Base-by-base conservation (phyloP, 2,329 filamentous ascomycete species). In the Byssoonygena ceratinophila region DNA sequence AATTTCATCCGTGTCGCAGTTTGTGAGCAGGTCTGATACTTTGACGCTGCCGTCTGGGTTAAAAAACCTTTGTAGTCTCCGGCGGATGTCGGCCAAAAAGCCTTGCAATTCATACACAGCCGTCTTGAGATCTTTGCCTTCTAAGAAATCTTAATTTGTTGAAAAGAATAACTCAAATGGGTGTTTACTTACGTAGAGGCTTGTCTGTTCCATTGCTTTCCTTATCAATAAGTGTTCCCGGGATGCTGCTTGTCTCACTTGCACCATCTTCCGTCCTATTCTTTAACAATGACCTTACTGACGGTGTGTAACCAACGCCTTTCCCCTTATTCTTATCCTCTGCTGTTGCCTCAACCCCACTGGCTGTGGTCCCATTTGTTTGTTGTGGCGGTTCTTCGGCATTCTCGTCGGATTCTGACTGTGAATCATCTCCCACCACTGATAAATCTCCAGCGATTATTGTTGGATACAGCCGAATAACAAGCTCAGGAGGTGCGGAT, bases 51-150 rank as follows among this genome's bases (percentile, higher is more conserved):
- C 81, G 57, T 83, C 78, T 0, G 74, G 73, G 53, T 78, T 76
- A 27, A 84, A 70, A 59, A 79, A 79, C 43, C 76, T 76, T 60
- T 83, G 79, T 31, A 84, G 75, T 46, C 79, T 74, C 22, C 78
- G 73, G 55, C 92, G 82, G 16, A 90, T 88, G 57, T 94, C 87
- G 0, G 89, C 91, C 6, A 98, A 77, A 64, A 94, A 98, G 22
- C 84, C 84, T 61, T 87, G 87, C 1, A 98, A 76, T 57, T 91
- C 89, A 40, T 84, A 78, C 14, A 92, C 86, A 0, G 92, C 89
- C 46, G 81, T 77, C 59, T 81, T 85, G 32, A 98, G 76, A 59
- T 96, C 88, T 62, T 91, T 91, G 12, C 88, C 89, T 64, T 89
- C 82, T 32, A 85, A 70, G 11, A 16, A 11, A 37, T 20, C 45